A percentile compares a stretch with the other conserved stretches of the same genome.
Conservation (phyloP, 805 yeast species). For the Candida vartiovaarae region DNA sequence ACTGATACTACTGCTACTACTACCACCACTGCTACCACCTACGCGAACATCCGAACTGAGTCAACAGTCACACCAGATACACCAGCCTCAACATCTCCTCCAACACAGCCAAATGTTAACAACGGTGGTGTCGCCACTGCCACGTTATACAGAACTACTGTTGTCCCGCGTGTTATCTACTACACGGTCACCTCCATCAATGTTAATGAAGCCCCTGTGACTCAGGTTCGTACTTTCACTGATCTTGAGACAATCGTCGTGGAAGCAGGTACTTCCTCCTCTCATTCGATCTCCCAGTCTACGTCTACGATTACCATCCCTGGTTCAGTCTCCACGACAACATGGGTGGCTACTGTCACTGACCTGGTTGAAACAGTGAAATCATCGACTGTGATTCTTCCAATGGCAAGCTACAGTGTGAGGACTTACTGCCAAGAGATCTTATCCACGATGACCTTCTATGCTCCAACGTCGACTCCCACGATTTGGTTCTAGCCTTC, state of each 20-base stretch:
- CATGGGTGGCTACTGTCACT: slow-evolving; percentile 1
- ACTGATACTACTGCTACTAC: too few species aligned
- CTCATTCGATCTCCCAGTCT: slow-evolving; percentile 8
- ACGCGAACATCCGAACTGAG: too few species aligned
- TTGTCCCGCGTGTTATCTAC: slow-evolving; percentile 3
- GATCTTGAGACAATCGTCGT: slow-evolving; percentile 1
- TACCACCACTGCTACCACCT: too few species aligned
- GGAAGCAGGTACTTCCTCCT: slow-evolving; percentile 1
- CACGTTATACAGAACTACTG: not conserved
- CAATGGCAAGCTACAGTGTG: slow-evolving; percentile 1
- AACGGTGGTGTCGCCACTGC: too few species aligned
- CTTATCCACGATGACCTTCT: slow-evolving; percentile 2
- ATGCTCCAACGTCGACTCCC: slow-evolving; percentile 1
- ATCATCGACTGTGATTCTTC: slow-evolving; percentile 11
- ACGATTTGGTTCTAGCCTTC: slow-evolving; percentile 6
- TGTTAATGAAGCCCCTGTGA: slow-evolving; percentile 1
- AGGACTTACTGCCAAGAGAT: not conserved
- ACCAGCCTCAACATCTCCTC: too few species aligned
- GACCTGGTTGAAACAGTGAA: slow-evolving; percentile 3
- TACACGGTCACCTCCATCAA: slow-evolving; percentile 5
- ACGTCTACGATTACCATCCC: slow-evolving; percentile 10
- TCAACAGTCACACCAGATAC: too few species aligned
- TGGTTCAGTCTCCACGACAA: not conserved
- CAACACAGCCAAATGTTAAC: too few species aligned
- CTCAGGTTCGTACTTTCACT: slow-evolving; percentile 3